Evolutionary conservation across 139 green algal genomes (phyloP).

Genomic region (Tetraselmis striata): DNA sequence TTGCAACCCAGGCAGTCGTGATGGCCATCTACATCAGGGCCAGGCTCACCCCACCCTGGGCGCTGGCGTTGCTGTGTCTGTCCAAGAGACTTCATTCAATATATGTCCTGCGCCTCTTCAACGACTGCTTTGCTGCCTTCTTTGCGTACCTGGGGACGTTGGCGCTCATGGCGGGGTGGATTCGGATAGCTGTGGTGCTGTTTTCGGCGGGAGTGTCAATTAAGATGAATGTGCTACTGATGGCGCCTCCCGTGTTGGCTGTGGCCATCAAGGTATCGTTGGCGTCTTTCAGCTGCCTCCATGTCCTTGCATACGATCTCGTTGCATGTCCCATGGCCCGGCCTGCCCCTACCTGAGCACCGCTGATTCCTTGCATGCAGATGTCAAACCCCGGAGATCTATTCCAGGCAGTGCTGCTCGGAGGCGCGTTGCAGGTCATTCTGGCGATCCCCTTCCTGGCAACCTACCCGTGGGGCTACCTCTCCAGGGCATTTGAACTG

Average conservation of each 20-base stretch:
- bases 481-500: conserved; percentile 65
- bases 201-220: conserved; percentile 66
- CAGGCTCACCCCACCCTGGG: conserved; percentile 46
- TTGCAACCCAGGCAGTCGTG: conserved; percentile 45
- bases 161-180: conserved; percentile 22
- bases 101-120: conserved; percentile 82
- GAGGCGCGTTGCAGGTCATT: conserved; percentile 40
- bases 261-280: conserved; percentile 55
- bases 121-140: conserved; percentile 72
- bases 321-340: background rate
- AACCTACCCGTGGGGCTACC: conserved; percentile 38
- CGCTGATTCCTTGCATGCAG: conserved; percentile 14
- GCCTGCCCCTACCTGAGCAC: background rate
- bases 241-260: conserved; percentile 60
- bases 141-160: conserved; percentile 44
- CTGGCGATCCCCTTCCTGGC: conserved; percentile 61
- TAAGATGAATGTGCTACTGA: conserved; percentile 86
- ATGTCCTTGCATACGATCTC: too few relatives aligned
- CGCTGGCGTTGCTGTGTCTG: conserved; percentile 55
- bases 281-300: too few relatives aligned
- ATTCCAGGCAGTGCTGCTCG: conserved; percentile 5
- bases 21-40: conserved; percentile 52
- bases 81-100: conserved; percentile 82
- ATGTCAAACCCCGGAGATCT: conserved; percentile 2
- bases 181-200: conserved; percentile 22